Percentiles rank a stretch among this genome's conserved stretches.
These are phyloP conservation scores for Vigna trinervia DNA, from an alignment of 306 rosid species.

Conservation along the genomic window DNA sequence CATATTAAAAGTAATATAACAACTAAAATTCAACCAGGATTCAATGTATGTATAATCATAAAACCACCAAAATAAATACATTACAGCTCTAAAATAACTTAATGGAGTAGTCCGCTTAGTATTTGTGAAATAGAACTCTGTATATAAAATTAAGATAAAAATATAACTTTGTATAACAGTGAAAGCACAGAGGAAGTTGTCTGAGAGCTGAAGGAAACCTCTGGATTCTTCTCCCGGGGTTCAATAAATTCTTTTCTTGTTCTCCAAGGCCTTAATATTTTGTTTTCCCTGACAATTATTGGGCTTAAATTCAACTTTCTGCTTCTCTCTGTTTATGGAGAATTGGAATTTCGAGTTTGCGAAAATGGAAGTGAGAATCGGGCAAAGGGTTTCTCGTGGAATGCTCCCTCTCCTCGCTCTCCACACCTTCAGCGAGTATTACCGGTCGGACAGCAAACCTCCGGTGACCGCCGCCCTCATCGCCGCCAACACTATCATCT, in stretches of 20 bases:
- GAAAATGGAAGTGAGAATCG: constrained; percentile 62
- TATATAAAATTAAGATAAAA: too few species aligned
- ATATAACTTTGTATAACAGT: too few species aligned
- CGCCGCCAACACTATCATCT: constrained; percentile 79
- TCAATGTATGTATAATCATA: too few species aligned
- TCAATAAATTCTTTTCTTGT: constrained; percentile 45
- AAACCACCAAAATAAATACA: too few species aligned
- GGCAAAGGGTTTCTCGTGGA: constrained; percentile 59
- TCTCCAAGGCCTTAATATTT: background rate
- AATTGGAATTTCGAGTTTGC: background rate
- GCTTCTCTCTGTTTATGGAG: background rate
- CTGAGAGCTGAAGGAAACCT: constrained; percentile 19
- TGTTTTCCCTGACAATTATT: background rate
- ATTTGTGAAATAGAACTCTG: too few species aligned
- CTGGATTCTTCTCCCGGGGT: constrained; percentile 35
- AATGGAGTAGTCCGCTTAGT: too few species aligned
- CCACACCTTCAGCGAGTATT: constrained; percentile 76
- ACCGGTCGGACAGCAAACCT: constrained; percentile 69
- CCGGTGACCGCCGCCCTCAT: constrained; percentile 85
- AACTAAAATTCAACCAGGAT: too few species aligned
- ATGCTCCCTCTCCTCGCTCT: constrained; percentile 77
- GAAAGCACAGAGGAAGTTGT: too few species aligned
- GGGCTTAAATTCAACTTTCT: too few species aligned
- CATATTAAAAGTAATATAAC: too few species aligned
- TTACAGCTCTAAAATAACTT: too few species aligned